Evolutionary conservation across 768 basidiomycete genomes (phyloP), one percentile per base, ranked within the genome.

Genomic region (Amanita muscaria): DNA sequence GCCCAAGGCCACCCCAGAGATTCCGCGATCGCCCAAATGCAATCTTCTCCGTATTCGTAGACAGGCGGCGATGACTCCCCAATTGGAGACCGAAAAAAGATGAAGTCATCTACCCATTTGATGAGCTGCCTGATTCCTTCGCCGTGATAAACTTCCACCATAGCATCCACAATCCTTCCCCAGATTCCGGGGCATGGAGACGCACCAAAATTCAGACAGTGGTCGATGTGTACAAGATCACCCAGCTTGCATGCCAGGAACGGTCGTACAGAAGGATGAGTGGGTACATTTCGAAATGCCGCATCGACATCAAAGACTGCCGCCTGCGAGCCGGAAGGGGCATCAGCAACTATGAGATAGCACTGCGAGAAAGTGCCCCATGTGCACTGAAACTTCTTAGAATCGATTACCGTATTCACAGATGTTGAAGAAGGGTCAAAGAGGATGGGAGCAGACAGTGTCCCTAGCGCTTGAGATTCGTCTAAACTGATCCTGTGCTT

Each of bases 41-140:
- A 4, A 8, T 22, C 12, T 29, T 53, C 43, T 5, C 52, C 47
- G 1, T 58, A 54, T 18, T 48, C 42, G 42, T 59, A 62, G 0
- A 39, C 14, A 6, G 31, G n/a, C 5, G 8, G 42, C 19, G 9
- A 42, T 23, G 14, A 5, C 24, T 7, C 36, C 16, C 5, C 23
- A 6, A 9, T 27, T 5, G 51, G 57, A 32, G 50, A 56, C 1
- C 54, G 47, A 15, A 65, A 58, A 38, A 66, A 62, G 0, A 60
- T 29, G 33, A 64, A 67, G 37, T 67, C 59, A 30, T 69, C 63
- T 0, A 64, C 64, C 66, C 66, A 69, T 22, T 64, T 65, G 2
- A 57, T 39, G 4, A 60, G 29, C 0, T 54, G 53, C 0, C 52
- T 27, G 5, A 65, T 44, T 1, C 49, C 48, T 5, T 52, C 27